Evolutionary conservation across 768 basidiomycete species (phyloP).

Genomic region (Gloeostereum incarnatum): DNA sequence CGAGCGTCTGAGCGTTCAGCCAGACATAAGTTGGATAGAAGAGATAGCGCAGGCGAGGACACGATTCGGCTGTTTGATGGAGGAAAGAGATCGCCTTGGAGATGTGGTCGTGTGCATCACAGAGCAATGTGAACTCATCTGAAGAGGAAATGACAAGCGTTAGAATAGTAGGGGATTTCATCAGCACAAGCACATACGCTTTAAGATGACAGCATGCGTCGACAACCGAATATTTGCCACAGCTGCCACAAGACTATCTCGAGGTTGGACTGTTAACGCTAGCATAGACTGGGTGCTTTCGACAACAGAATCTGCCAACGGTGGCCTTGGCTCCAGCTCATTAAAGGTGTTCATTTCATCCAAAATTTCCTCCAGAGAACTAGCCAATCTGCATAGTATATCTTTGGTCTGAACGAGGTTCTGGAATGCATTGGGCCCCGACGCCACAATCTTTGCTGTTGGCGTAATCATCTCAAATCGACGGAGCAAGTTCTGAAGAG

Average conservation of each 20-base stretch:
- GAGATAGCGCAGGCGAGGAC: constrained; percentile 21
- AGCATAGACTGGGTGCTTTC: neutral
- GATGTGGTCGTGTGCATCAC: constrained; percentile 5
- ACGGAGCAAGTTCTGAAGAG: constrained; percentile 8
- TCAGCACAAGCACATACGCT: too few relatives aligned
- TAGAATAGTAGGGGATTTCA: neutral
- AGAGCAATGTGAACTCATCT: constrained; percentile 9
- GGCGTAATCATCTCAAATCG: constrained; percentile 20
- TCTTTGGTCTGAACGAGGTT: constrained; percentile 15
- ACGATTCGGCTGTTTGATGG: constrained; percentile 15
- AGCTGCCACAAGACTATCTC: neutral
- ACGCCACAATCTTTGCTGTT: constrained; percentile 13
- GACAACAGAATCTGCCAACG: constrained; percentile 11
- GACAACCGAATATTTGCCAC: constrained; percentile 5
- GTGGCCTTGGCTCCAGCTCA: constrained; percentile 18
- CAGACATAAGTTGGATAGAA: constrained; percentile 22
- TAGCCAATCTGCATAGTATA: constrained; percentile 19
- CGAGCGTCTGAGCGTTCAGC: constrained; percentile 13
- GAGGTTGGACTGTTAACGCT: neutral
- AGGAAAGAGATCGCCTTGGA: constrained; percentile 6
- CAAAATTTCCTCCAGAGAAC: constrained; percentile 27
- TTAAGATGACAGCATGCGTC: constrained; percentile 9
- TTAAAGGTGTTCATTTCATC: constrained; percentile 23
- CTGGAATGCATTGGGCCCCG: constrained; percentile 11
- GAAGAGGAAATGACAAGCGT: neutral